Conservation (phyloP, 2,329 filamentous ascomycete species). For the Hortaea werneckii region DNA sequence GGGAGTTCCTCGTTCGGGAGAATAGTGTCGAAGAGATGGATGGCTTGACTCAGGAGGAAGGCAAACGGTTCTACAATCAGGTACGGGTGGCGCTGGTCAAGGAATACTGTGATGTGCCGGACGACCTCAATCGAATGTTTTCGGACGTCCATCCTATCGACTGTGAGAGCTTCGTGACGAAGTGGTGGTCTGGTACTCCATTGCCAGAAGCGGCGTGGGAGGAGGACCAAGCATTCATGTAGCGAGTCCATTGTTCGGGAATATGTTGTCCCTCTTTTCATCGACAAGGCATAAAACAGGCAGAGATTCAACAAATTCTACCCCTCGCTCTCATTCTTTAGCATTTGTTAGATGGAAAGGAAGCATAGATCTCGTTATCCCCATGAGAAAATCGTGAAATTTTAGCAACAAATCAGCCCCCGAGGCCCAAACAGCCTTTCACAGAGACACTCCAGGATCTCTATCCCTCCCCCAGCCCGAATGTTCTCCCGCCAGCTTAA, state of each 20-base stretch:
- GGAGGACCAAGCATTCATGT: slow-evolving; percentile 4
- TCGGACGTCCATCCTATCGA: slow-evolving; percentile 17
- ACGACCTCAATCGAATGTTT: slow-evolving; percentile 18
- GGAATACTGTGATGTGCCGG: slow-evolving; percentile 15
- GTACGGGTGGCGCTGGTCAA: slow-evolving; percentile 14
- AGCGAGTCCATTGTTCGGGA: background rate
- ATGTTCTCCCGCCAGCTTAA: background rate
- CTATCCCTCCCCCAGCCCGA: background rate
- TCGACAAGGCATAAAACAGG: no score
- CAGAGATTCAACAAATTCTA: no score
- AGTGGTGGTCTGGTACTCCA: slow-evolving; percentile 21
- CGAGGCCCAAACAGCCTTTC: background rate
- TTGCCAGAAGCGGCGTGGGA: slow-evolving; percentile 16
- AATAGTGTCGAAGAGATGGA: slow-evolving; percentile 15
- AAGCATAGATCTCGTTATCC: no score
- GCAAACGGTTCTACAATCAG: slow-evolving; percentile 23
- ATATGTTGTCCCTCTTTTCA: no score
- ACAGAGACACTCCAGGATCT: background rate
- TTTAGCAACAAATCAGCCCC: background rate
- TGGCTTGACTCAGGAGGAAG: slow-evolving; percentile 7
- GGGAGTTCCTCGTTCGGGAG: slow-evolving; percentile 19
- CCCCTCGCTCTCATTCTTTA: no score
- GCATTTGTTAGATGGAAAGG: no score
- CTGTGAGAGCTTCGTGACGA: slow-evolving; percentile 18
- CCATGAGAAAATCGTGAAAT: no score